Evolutionary conservation across 129 eudicot genomes (phyloP).

Genomic region (Pittosporum tobira): DNA sequence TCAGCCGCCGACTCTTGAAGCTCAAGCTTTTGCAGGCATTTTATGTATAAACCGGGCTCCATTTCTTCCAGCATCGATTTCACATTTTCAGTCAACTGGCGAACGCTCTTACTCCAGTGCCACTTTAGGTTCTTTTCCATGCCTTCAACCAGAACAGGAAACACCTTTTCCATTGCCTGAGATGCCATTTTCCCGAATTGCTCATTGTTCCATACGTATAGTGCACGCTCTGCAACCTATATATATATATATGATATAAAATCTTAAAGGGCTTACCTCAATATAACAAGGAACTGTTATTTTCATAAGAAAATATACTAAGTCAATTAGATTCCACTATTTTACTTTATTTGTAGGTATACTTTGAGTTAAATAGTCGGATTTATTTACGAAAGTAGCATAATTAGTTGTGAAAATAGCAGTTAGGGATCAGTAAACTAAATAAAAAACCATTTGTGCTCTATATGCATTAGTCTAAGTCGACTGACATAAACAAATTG

Average conservation of each 20-base stretch:
- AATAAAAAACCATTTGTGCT: too few relatives aligned
- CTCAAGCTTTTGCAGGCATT: slow-evolving; percentile 30
- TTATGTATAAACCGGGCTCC: slow-evolving; percentile 41
- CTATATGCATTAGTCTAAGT: too few relatives aligned
- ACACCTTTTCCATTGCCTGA: slow-evolving; percentile 41
- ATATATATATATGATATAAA: not conserved
- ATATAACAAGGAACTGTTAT: too few relatives aligned
- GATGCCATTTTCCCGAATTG: slow-evolving; percentile 50
- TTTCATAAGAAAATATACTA: too few relatives aligned
- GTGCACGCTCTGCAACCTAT: slow-evolving; percentile 70
- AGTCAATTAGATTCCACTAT: too few relatives aligned
- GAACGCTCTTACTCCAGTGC: slow-evolving; percentile 59
- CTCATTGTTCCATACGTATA: slow-evolving; percentile 62
- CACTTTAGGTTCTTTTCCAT: slow-evolving; percentile 48
- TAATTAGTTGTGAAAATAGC: too few relatives aligned
- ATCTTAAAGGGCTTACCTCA: too few relatives aligned
- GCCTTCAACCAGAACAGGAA: slow-evolving; percentile 46
- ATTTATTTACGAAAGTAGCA: too few relatives aligned
- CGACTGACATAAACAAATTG: not conserved
- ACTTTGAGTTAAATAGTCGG: too few relatives aligned
- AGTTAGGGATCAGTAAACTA: too few relatives aligned
- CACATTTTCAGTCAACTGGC: slow-evolving; percentile 47
- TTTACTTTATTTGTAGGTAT: too few relatives aligned
- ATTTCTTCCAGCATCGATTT: slow-evolving; percentile 47
- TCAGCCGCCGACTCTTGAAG: slow-evolving; percentile 16